phyloP scores from a whole-genome alignment of 139 green algal genomes.

The Marvania coccoides region DNA sequence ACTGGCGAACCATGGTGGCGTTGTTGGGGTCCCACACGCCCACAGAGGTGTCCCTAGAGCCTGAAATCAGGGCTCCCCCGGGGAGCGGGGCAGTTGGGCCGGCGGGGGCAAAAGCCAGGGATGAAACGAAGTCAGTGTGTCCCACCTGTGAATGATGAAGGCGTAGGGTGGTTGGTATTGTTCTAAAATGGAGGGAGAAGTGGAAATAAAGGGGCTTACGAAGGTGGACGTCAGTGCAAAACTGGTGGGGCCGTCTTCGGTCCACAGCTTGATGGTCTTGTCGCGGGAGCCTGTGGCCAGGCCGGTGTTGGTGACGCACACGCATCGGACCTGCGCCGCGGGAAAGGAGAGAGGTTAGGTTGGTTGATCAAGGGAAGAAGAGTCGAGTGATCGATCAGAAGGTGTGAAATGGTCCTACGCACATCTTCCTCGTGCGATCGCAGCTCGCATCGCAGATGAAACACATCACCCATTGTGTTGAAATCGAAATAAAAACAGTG shows the following conservation, averaged over 20 bases:
- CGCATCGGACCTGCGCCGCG: constrained; percentile 24
- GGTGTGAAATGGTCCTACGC: not conserved
- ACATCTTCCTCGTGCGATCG: constrained; percentile 20
- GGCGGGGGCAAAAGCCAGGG: constrained; percentile 49
- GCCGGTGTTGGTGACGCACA: constrained; percentile 9
- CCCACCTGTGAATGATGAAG: constrained; percentile 44
- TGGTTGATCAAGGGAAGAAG: not conserved
- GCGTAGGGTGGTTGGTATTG: not conserved
- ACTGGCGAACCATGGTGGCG: constrained; percentile 12
- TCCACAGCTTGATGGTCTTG: constrained; percentile 54
- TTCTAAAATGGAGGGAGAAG: not conserved
- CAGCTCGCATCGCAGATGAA: constrained; percentile 15
- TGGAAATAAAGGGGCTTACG: not conserved
- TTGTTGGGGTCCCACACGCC: constrained; percentile 72
- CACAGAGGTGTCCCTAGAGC: constrained; percentile 71
- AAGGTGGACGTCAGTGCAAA: constrained; percentile 5
- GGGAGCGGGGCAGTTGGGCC: constrained; percentile 15
- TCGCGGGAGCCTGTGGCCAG: constrained; percentile 75
- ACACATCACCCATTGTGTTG: not conserved
- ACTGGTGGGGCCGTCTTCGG: not conserved
- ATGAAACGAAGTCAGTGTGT: constrained; percentile 72
- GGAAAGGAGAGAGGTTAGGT: not conserved
- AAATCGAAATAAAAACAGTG: not conserved
- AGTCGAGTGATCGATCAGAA: not conserved
- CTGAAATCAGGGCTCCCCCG: constrained; percentile 58